A percentile compares a stretch with the other conserved stretches of the same genome.
phyloP scores from a whole-genome alignment of 2,329 filamentous ascomycete species.

The Septoria petroselini region DNA sequence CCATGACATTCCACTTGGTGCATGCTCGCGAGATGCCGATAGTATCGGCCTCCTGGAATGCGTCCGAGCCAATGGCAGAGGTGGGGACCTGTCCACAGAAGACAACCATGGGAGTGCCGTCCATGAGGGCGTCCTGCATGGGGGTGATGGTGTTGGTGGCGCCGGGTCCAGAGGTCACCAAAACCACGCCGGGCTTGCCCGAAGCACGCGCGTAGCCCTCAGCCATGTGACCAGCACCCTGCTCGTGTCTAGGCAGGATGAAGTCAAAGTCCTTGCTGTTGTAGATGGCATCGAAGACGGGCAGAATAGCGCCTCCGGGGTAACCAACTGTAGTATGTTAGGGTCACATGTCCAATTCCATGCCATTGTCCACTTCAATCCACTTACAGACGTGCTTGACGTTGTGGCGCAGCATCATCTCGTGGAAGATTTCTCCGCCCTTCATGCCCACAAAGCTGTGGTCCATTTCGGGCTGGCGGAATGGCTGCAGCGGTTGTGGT shows the following conservation, averaged over 20 bases:
- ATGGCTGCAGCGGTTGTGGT: constrained; percentile 48
- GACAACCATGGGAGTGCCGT: constrained; percentile 93
- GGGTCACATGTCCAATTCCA: too few relatives aligned
- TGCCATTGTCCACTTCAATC: constrained; percentile 6
- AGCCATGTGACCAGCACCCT: constrained; percentile 98
- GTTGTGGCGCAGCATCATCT: constrained; percentile 93
- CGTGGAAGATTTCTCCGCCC: constrained; percentile 95
- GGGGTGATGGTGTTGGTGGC: constrained; percentile 96
- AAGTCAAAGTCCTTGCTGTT: constrained; percentile 97
- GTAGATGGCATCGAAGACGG: constrained; percentile 98
- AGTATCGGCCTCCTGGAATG: constrained; percentile 95
- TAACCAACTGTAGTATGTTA: constrained; percentile 56
- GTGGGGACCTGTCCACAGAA: constrained; percentile 93
- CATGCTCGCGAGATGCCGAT: constrained; percentile 90
- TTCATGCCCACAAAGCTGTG: constrained; percentile 83
- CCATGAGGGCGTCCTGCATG: constrained; percentile 91
- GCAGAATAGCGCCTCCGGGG: constrained; percentile 91
- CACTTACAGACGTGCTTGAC: constrained; percentile 92
- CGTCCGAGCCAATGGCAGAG: constrained; percentile 85
- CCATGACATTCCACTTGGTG: constrained; percentile 99
- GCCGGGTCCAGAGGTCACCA: constrained; percentile 94
- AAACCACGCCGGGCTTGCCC: constrained; percentile 89
- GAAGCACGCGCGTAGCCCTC: constrained; percentile 93
- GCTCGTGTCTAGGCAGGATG: constrained; percentile 90
- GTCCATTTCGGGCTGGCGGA: constrained; percentile 51